Conservation (phyloP, 2,329 filamentous ascomycete genomes). For the Aspergillus puulaauensis region DNA sequence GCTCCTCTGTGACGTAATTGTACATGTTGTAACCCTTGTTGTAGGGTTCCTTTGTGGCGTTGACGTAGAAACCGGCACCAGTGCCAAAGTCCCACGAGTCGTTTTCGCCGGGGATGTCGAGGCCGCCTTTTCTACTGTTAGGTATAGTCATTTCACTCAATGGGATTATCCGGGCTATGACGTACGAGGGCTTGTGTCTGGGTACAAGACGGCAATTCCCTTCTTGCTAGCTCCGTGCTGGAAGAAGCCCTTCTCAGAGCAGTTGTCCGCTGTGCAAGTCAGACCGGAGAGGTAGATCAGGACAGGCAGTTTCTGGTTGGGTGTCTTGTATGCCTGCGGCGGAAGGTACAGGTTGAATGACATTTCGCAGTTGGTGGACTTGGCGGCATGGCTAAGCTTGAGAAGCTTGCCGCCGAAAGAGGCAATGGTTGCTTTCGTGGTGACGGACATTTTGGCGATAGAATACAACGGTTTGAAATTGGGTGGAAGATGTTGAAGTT, state of each 20-base stretch:
- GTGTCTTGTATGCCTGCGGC: constrained; percentile 58
- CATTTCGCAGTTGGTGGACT: constrained; percentile 82
- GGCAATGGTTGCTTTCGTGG: constrained; percentile 83
- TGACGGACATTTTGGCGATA: constrained; percentile 69
- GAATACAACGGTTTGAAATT: background rate
- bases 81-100: constrained; percentile 89
- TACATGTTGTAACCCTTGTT: constrained; percentile 87
- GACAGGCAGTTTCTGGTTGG: constrained; percentile 69
- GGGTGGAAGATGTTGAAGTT: background rate
- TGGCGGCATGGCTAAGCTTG: constrained; percentile 85
- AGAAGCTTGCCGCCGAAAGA: constrained; percentile 92
- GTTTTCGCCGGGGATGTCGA: constrained; percentile 78
- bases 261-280: constrained; percentile 87
- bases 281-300: constrained; percentile 92
- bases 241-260: constrained; percentile 81
- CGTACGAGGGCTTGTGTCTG: constrained; percentile 87
- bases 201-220: constrained; percentile 90
- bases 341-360: constrained; percentile 90
- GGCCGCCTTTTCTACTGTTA: constrained; percentile 57
- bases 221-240: constrained; percentile 75
- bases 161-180: constrained; percentile 11
- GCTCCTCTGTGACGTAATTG: constrained; percentile 82
- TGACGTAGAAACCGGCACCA: constrained; percentile 91
- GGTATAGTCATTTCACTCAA: background rate
- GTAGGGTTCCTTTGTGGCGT: constrained; percentile 77